Base-by-base conservation (phyloP, 2,329 filamentous ascomycete genomes). In the Alternaria sp. region DNA sequence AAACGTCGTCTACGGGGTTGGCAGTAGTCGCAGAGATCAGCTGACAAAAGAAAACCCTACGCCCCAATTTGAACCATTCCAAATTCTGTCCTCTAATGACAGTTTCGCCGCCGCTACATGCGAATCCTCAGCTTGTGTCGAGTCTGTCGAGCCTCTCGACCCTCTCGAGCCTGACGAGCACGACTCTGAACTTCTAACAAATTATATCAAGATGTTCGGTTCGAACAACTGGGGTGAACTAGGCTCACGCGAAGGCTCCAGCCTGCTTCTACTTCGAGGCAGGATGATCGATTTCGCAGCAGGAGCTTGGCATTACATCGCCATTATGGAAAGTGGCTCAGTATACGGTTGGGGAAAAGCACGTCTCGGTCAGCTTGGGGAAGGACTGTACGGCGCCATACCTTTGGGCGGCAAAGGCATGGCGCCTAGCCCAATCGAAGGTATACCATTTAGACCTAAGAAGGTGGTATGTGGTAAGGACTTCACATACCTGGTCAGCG, bases 281-380 rank as follows among this genome's bases (percentile, higher is more conserved):
- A 6, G 15, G 19, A 60, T 97, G 5, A 79, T 87, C 1, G 86
- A 90, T 61, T 75, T 97, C 25, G 83, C 90, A 2, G 91, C 92
- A 11, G 89, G 91, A 30, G 91, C 97, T 84, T 89, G 88, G 21
- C 96, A 99, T 75, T 88, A 89, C 0, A 87, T 96, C 15, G 88
- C 83, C 2, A 86, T 97, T 0, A 80, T 97, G 4, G 86, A 86
- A 46, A 90, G 91, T 74, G 95, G 94, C 0, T 86, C 91, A 15
- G 89, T 90, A 2, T 97, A 91, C 76, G 94, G 93, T 3, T 98
- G 95, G 95, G 96, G 96, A 0, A 92, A 89, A 71, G 90, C 91
- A 13, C 87, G 93, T 23, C 96, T 97, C 75, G 92, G 92, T 0
- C 95, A 99, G 77, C 81, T 97, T 1, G 94, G 93, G 1, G n/a